A percentile compares a stretch with the other conserved stretches of the same genome.
phyloP scores from a whole-genome alignment of 768 basidiomycete species.

The Daedaleopsis nitida region DNA sequence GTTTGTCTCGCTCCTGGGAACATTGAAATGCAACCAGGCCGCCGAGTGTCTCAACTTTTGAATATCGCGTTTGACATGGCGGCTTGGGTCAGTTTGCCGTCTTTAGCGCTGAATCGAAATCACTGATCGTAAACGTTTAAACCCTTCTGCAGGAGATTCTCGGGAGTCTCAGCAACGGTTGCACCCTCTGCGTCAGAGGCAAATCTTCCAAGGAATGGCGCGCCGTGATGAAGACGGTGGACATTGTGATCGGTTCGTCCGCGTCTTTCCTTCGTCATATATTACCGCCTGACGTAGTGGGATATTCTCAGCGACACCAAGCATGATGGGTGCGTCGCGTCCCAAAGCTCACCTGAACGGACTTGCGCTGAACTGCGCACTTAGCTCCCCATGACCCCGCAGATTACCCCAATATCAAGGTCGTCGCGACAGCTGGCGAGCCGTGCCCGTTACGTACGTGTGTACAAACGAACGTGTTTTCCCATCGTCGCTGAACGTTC shows the following conservation, averaged over 20 bases:
- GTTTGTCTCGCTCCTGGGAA: slow-evolving; percentile 53
- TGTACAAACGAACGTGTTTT: neutral
- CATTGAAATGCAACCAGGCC: slow-evolving; percentile 56
- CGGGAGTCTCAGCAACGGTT: slow-evolving; percentile 51
- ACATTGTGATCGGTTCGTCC: slow-evolving; percentile 45
- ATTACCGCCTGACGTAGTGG: slow-evolving; percentile 1
- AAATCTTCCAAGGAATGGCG: slow-evolving; percentile 53
- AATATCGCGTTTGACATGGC: slow-evolving; percentile 72
- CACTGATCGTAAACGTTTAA: neutral
- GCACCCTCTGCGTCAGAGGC: slow-evolving; percentile 55
- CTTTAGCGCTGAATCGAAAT: neutral
- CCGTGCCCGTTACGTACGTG: slow-evolving; percentile 51
- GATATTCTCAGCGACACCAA: slow-evolving; percentile 43
- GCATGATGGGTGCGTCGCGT: slow-evolving; percentile 41
- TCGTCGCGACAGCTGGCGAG: slow-evolving; percentile 59
- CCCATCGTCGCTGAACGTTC: neutral
- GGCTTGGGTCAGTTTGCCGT: slow-evolving; percentile 46
- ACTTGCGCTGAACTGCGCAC: neutral
- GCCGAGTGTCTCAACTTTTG: slow-evolving; percentile 59
- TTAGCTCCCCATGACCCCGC: slow-evolving; percentile 45
- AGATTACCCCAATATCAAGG: slow-evolving; percentile 57
- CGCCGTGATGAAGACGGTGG: slow-evolving; percentile 48
- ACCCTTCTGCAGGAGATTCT: slow-evolving; percentile 43
- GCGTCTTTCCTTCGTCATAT: neutral
- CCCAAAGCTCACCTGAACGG: neutral